A percentile compares a stretch with the other conserved stretches of the same genome.
Evolutionary conservation across 2,329 filamentous ascomycete species (phyloP).

Genomic region (Westerdykella aurantiaca): DNA sequence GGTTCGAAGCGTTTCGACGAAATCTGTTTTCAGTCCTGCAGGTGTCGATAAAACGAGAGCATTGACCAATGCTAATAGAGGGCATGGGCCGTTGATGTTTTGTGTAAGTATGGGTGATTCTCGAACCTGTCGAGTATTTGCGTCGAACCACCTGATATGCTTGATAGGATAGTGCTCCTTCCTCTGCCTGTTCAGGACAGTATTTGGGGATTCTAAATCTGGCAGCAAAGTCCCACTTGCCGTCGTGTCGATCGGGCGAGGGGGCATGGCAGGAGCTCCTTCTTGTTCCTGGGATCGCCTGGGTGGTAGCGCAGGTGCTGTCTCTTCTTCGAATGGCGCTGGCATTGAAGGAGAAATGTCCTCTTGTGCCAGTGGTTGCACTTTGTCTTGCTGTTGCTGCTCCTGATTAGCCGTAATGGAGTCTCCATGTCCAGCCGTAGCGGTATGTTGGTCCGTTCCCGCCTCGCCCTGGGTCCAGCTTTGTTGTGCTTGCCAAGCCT

Average conservation of each 20-base stretch:
- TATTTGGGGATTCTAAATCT: constrained; percentile 37
- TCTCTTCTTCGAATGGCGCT: constrained; percentile 16
- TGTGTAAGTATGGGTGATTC: constrained; percentile 86
- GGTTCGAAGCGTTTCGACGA: constrained; percentile 70
- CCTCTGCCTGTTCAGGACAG: constrained; percentile 42
- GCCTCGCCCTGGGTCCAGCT: constrained; percentile 22
- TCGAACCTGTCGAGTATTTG: constrained; percentile 55
- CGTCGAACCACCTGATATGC: constrained; percentile 79
- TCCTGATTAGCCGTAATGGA: constrained; percentile 18
- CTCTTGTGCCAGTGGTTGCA: constrained; percentile 18
- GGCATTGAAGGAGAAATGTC: constrained; percentile 8
- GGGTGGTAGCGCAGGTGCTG: constrained; percentile 29
- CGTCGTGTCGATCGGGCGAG: constrained; percentile 26
- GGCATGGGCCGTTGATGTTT: constrained; percentile 91
- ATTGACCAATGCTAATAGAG: constrained; percentile 87
- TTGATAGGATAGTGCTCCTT: constrained; percentile 89
- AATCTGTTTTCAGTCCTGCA: constrained; percentile 57
- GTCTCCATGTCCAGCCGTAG: constrained; percentile 13
- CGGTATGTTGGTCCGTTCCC: constrained; percentile 10
- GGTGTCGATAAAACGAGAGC: constrained; percentile 80
- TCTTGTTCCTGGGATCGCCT: constrained; percentile 31
- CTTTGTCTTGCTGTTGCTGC: constrained; percentile 21
- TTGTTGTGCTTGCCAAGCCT: constrained; percentile 29
- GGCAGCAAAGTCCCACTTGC: constrained; percentile 11
- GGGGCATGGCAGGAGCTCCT: constrained; percentile 27